These are phyloP conservation scores for Exophiala sp. DNA, from an alignment of 2,329 filamentous ascomycete genomes.

Conservation along the genomic window DNA sequence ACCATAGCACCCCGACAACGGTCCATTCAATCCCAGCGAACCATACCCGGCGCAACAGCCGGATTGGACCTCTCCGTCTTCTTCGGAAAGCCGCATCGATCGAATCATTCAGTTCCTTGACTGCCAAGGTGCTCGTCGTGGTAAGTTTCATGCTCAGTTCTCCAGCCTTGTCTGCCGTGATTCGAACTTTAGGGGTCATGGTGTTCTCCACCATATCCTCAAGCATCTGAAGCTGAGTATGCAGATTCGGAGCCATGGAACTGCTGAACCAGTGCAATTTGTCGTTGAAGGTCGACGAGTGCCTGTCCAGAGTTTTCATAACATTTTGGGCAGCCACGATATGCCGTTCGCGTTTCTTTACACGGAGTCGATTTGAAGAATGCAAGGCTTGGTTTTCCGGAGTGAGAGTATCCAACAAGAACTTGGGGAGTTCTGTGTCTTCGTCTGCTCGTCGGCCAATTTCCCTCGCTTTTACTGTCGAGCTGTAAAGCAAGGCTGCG, in stretches of 20 bases:
- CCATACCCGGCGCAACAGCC: constrained; percentile 67
- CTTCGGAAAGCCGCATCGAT: constrained; percentile 65
- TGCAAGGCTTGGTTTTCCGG: constrained; percentile 34
- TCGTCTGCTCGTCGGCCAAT: constrained; percentile 58
- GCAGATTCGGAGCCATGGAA: constrained; percentile 42
- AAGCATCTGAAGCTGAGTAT: constrained; percentile 39
- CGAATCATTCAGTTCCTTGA: constrained; percentile 72
- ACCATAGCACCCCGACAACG: constrained; percentile 87
- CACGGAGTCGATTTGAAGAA: constrained; percentile 24
- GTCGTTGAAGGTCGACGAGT: constrained; percentile 42
- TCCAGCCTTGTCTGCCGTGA: constrained; percentile 71
- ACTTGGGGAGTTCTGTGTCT: constrained; percentile 28
- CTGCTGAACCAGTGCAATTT: constrained; percentile 39
- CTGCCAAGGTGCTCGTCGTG: constrained; percentile 67
- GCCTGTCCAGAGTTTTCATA: constrained; percentile 40
- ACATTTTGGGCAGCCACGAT: constrained; percentile 50
- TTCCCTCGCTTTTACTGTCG: constrained; percentile 84
- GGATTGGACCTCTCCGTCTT: constrained; percentile 59
- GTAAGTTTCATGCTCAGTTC: constrained; percentile 69
- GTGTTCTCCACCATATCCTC: constrained; percentile 44
- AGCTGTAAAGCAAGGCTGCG: constrained; percentile 67
- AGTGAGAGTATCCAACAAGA: constrained; percentile 33
- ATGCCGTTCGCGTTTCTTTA: constrained; percentile 48
- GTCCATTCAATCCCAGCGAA: constrained; percentile 84
- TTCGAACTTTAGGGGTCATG: constrained; percentile 56